These are phyloP conservation scores for Trichomonascaceae sp. DNA, from an alignment of 1,139 yeast genomes.

Conservation along the genomic window DNA sequence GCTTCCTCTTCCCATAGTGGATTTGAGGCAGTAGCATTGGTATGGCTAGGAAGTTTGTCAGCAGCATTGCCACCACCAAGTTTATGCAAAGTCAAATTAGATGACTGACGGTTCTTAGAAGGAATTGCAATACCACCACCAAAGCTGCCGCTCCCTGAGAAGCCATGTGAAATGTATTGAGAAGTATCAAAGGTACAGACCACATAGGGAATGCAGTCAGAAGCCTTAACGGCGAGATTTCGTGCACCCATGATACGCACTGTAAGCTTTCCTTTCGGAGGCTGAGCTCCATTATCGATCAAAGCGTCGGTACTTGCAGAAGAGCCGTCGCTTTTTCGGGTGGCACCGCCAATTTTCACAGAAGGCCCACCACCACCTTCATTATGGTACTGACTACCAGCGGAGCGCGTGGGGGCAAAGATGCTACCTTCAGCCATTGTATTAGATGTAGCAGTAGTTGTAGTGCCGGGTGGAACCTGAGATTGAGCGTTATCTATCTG, in stretches of 20 bases:
- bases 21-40: conserved; percentile 42
- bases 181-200: conserved; percentile 92
- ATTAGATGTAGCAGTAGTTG: conserved; percentile 8
- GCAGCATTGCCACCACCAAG: conserved; percentile 16
- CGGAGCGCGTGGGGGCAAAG: conserved; percentile 11
- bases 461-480: conserved; percentile 12
- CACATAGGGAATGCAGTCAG: conserved; percentile 71
- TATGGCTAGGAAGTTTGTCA: conserved; percentile 1
- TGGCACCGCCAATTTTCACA: conserved; percentile 7
- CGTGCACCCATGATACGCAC: conserved; percentile 78
- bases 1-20: conserved; percentile 92
- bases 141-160: conserved; percentile 16
- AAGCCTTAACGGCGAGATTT: conserved; percentile 50
- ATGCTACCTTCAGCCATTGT: conserved; percentile 9
- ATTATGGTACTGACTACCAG: conserved; percentile 2
- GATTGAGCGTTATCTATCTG: conserved; percentile 7
- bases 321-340: conserved; percentile 4
- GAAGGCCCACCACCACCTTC: not conserved
- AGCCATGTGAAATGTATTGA: conserved; percentile 77
- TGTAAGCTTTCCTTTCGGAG: conserved; percentile 57
- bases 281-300: conserved; percentile 4
- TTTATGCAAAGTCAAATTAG: conserved; percentile 53
- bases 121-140: conserved; percentile 36
- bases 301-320: conserved; percentile 4
- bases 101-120: conserved; percentile 47